Base-by-base conservation (phyloP, 805 yeast genomes). In the Dipodascus albidus region DNA sequence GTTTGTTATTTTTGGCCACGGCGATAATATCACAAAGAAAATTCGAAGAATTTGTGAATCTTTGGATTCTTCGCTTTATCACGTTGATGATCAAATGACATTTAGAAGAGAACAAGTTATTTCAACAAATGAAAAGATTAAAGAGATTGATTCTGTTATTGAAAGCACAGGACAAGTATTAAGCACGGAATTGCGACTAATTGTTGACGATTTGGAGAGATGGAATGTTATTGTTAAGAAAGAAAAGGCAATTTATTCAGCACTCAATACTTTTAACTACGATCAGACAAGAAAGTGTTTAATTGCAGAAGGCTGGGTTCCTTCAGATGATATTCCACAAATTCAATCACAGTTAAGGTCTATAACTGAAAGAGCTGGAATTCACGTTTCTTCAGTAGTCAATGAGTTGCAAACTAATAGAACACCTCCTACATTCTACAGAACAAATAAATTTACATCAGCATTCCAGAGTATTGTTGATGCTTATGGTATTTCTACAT, bases 231-330 rank as follows among this genome's bases (percentile, higher is more conserved):
- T 77, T 8, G 71, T 83, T 23, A 81, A 79, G 53, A 81, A 88
- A 64, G 99, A 93, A 67, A 87, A 86, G 63, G 82, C 89, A 9
- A 81, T 93, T 17, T 88, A 84, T 68, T 74, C 82, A 21, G 77
- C 87, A 0, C 74, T 93, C 73, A 88, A 88, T 66, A 73, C 78
- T 58, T 82, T 88, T 67, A 90, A 87, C 65, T 85, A 81, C 66
- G 95, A 86, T 64, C 87, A 81, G 56, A 73, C 84, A 1, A 81
- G 96, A 69, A 76, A 85, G 61, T 87, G 96, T 23, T 74, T 93
- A 56, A 79, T 90, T 51, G 96, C 91, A n/a, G 98, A 93, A 73
- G 99, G 97, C 19, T 93, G 99, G 99, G 73, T 87, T 15, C 98
- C 99, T 38, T 74, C 80, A 15, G 80, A 79, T 55, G 93, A 85